These are phyloP conservation scores for Penicillium bialowiezense DNA, from an alignment of 495 filamentous ascomycete species.

Conservation along the genomic window DNA sequence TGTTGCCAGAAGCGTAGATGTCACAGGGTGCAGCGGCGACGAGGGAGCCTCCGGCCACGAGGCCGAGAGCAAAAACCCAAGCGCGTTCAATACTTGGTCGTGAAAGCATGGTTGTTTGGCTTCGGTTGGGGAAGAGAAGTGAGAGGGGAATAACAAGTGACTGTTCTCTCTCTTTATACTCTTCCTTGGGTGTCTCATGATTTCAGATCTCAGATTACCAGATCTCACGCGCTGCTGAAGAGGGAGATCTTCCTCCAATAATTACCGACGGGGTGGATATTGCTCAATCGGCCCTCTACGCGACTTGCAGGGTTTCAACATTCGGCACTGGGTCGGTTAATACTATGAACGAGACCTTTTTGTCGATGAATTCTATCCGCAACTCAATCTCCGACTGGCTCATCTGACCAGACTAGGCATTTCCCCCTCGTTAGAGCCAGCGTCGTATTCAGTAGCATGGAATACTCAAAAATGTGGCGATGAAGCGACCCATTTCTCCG, in stretches of 20 bases:
- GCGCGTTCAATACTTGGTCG: conserved; percentile 30
- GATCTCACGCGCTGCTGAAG: neutral
- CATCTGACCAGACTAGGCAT: too few species aligned
- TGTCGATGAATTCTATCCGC: too few species aligned
- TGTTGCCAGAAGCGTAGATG: conserved; percentile 49
- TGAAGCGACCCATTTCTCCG: too few species aligned
- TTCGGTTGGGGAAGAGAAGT: neutral
- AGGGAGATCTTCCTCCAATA: neutral
- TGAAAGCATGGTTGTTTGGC: conserved; percentile 35
- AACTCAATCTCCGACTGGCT: too few species aligned
- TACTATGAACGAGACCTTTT: too few species aligned
- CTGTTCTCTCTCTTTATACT: neutral
- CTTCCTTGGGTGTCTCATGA: neutral
- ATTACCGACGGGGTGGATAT: neutral
- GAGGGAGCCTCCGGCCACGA: conserved; percentile 38
- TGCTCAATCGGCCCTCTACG: neutral
- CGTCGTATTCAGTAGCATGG: too few species aligned
- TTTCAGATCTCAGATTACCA: neutral
- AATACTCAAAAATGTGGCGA: too few species aligned
- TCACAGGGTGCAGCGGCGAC: conserved; percentile 54
- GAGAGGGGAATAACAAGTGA: too few species aligned
- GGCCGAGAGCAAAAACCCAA: conserved; percentile 33
- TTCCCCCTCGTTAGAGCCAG: too few species aligned
- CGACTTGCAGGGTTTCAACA: neutral
- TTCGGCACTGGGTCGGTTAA: neutral